Percentiles rank a stretch among this genome's conserved stretches.
These are phyloP conservation scores for Termitomyces sp. DNA, from an alignment of 768 basidiomycete species.

Conservation along the genomic window DNA sequence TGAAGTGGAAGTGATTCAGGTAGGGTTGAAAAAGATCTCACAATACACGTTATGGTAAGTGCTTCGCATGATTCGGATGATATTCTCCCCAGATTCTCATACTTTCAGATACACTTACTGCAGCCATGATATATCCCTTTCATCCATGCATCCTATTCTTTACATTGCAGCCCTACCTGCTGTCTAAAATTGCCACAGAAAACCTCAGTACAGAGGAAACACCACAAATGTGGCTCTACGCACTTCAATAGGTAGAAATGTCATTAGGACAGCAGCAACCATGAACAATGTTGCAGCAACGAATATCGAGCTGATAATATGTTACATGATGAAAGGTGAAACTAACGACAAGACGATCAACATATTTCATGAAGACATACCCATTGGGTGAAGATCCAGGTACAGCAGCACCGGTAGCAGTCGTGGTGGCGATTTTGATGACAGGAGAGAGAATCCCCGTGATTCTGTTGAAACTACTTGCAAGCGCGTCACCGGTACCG, in stretches of 20 bases:
- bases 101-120: too few species aligned
- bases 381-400: constrained; percentile 27
- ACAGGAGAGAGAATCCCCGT: constrained; percentile 42
- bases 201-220: neutral
- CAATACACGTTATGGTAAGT: too few species aligned
- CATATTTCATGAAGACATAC: constrained; percentile 27
- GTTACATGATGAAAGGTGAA: neutral
- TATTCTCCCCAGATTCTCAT: too few species aligned
- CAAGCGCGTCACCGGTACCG: constrained; percentile 47
- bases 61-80: too few species aligned
- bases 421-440: constrained; percentile 37
- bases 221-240: neutral
- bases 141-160: neutral
- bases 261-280: constrained; percentile 30
- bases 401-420: neutral
- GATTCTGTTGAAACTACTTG: constrained; percentile 43
- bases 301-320: constrained; percentile 34
- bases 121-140: too few species aligned
- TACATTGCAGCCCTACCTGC: constrained; percentile 8
- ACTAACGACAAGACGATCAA: neutral
- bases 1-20: too few species aligned
- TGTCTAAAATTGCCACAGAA: neutral
- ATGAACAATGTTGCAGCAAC: constrained; percentile 42
- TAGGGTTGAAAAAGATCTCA: too few species aligned
- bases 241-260: constrained; percentile 29